Conservation (phyloP, 768 basidiomycete species). For the Gyrodon lividus region DNA sequence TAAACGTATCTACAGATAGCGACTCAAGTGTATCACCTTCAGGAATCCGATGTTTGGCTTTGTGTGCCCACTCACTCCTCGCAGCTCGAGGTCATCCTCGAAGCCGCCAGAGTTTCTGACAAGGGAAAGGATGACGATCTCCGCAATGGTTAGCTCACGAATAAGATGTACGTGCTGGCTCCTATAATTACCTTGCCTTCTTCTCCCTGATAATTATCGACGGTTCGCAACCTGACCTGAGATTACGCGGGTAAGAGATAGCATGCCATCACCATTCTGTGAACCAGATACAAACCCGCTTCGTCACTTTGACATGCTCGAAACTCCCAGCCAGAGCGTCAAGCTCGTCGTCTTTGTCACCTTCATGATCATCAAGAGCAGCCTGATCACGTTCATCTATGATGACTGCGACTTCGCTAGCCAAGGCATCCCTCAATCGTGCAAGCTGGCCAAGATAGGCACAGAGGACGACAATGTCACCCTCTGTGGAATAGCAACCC, state of each 20-base stretch:
- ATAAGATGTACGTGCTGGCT: background rate
- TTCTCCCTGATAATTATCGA: slow-evolving; percentile 79
- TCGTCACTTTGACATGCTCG: slow-evolving; percentile 51
- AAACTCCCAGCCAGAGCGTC: slow-evolving; percentile 26
- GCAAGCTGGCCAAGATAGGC: slow-evolving; percentile 54
- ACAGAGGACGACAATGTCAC: slow-evolving; percentile 55
- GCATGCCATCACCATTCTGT: background rate
- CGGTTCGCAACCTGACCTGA: slow-evolving; percentile 67
- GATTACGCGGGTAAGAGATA: background rate
- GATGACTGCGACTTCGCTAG: slow-evolving; percentile 52
- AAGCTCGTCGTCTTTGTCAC: slow-evolving; percentile 34
- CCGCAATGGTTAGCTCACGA: slow-evolving; percentile 1
- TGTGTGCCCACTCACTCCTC: slow-evolving; percentile 9
- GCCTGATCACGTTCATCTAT: slow-evolving; percentile 70
- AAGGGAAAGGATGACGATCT: slow-evolving; percentile 72
- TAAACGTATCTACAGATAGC: background rate
- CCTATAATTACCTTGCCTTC: slow-evolving; percentile 51
- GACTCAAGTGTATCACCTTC: slow-evolving; percentile 43
- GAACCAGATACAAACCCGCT: slow-evolving; percentile 40
- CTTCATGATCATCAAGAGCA: slow-evolving; percentile 54
- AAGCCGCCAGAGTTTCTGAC: slow-evolving; percentile 66
- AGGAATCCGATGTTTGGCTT: slow-evolving; percentile 65
- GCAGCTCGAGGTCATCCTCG: slow-evolving; percentile 31
- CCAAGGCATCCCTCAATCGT: slow-evolving; percentile 42
- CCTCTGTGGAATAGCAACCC: slow-evolving; percentile 44